Conservation (phyloP, 2,329 filamentous ascomycete genomes). For the Neofusicoccum cordaticola region DNA sequence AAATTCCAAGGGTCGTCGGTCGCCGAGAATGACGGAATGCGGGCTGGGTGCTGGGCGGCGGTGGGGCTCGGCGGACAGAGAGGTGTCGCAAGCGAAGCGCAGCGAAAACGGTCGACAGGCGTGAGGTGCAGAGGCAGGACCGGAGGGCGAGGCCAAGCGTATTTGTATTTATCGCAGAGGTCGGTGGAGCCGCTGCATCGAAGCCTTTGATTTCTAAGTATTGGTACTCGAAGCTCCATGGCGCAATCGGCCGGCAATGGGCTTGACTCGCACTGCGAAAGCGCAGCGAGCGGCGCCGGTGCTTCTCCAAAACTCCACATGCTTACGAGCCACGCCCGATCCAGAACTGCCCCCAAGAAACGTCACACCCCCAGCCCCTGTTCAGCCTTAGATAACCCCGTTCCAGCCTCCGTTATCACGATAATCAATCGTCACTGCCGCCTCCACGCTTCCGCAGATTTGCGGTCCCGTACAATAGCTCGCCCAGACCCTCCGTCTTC, state of each 20-base stretch:
- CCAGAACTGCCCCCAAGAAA: constrained; percentile 7
- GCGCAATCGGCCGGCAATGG: constrained; percentile 16
- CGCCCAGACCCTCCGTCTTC: constrained; percentile 22
- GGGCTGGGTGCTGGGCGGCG: background rate
- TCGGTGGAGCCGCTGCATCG: background rate
- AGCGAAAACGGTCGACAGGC: background rate
- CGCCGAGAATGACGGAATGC: constrained; percentile 9
- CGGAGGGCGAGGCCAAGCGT: background rate
- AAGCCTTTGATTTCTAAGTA: constrained; percentile 17
- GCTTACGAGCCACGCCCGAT: constrained; percentile 9
- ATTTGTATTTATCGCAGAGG: constrained; percentile 17
- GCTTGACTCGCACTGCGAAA: background rate
- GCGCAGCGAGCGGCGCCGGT: constrained; percentile 4
- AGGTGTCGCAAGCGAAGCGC: background rate
- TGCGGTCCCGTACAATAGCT: constrained; percentile 47
- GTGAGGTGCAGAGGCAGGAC: background rate
- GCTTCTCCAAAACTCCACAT: constrained; percentile 2
- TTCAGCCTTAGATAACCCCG: constrained; percentile 1
- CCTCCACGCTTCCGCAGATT: constrained; percentile 50
- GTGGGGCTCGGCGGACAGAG: background rate
- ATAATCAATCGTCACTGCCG: constrained; percentile 32
- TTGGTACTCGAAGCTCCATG: constrained; percentile 17
- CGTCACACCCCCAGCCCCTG: constrained; percentile 1
- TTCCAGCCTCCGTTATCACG: constrained; percentile 6
- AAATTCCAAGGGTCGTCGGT: constrained; percentile 4